These are phyloP conservation scores for Canavalia ensiformis DNA, from an alignment of 306 rosid species.

Conservation along the genomic window DNA sequence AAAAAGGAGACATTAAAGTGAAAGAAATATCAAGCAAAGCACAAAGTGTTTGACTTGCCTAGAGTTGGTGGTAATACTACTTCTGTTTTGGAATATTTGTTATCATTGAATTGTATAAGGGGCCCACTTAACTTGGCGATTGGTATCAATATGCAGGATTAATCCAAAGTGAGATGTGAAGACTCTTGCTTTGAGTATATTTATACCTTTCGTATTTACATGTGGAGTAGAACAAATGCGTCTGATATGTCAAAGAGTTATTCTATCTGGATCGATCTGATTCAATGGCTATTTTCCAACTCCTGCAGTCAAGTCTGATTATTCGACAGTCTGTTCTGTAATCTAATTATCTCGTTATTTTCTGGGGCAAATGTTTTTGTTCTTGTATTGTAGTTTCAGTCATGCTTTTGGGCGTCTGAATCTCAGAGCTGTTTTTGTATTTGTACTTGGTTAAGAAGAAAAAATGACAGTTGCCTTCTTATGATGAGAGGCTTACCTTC, in stretches of 20 bases:
- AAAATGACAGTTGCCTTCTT: constrained; percentile 34
- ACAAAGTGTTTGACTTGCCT: constrained; percentile 71
- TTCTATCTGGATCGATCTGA: constrained; percentile 56
- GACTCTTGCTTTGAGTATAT: constrained; percentile 56
- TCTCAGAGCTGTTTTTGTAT: constrained; percentile 45
- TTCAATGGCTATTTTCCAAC: constrained; percentile 50
- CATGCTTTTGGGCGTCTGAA: constrained; percentile 51
- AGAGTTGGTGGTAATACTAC: constrained; percentile 47
- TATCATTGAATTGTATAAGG: constrained; percentile 15
- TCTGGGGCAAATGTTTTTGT: constrained; percentile 48
- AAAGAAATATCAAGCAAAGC: constrained; percentile 82
- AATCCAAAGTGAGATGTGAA: constrained; percentile 55
- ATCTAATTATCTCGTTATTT: constrained; percentile 43
- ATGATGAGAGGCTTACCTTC: constrained; percentile 39
- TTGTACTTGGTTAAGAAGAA: constrained; percentile 31
- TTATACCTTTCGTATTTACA: constrained; percentile 56
- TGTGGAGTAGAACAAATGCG: constrained; percentile 62
- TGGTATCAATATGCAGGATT: constrained; percentile 56
- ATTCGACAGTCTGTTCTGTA: constrained; percentile 50
- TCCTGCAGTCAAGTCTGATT: constrained; percentile 59
- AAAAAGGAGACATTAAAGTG: constrained; percentile 70
- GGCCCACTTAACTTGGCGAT: constrained; percentile 31
- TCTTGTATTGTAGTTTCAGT: constrained; percentile 44
- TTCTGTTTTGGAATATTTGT: constrained; percentile 34
- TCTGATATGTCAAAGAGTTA: constrained; percentile 52